Evolutionary conservation across 495 filamentous ascomycete species (phyloP), one percentile per base, ranked within the genome.

Genomic region (Staphylotrichum tortipilum): DNA sequence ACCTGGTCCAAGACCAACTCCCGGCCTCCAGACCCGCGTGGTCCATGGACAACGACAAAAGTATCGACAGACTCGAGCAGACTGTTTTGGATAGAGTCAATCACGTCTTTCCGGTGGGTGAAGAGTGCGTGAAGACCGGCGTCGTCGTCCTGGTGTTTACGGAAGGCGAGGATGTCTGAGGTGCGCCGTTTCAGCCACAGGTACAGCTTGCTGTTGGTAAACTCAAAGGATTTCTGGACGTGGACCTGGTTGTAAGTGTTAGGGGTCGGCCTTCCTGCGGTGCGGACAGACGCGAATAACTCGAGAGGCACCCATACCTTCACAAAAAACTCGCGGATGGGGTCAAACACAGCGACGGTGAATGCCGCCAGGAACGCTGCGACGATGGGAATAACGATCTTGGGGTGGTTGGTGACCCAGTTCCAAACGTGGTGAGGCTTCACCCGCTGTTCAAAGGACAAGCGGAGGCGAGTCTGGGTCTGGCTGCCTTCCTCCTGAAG

Each of bases 11-110:
- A 50, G 5, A 97, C 82, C 1, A 97, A 70, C 55, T 95, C 91
- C 48, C 77, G 82, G 65, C 95, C 95, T 1, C 92, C 94, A 0
- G 88, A 94, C 7, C 92, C 94, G 18, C 88, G 79, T 7, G 92
- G 91, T 0, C 92, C 92, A 60, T 95, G 87, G 10, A 98, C 78
- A 22, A 98, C 84, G 53, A 97, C 92, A 64, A 98, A 97, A 0
- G 90, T 96, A 38, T 90, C 87, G 1, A 80, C 79, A 2, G 85
- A 86, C 58, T 96, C 92, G 46, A 84, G 80, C 4, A 98, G 68
- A 86, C 88, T 94, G n/a, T 79, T 81, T 47, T 82, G 82, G 9
- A 98, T 76, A 55, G 87, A 81, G 19, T 86, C 76, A 52, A 96
- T 91, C 39, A 86, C 72, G 26, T 77, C 78, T 54, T 86, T 86